These are phyloP conservation scores for Clonostachys byssicola DNA, from an alignment of 2,329 filamentous ascomycete genomes.

Conservation along the genomic window DNA sequence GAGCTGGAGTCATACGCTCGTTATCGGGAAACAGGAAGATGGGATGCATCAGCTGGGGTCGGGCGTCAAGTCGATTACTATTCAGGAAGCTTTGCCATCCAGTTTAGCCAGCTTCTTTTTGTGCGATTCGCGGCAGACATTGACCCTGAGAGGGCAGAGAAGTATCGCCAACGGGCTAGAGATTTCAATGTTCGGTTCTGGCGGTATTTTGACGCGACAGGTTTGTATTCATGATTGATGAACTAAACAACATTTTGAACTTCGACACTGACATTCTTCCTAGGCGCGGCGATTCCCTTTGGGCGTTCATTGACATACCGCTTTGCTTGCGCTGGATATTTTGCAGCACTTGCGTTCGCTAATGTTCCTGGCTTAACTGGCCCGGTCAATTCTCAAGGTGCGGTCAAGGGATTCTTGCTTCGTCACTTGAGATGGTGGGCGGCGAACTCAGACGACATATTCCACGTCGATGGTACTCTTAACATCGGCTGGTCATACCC, in stretches of 20 bases:
- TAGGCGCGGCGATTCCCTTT: constrained; percentile 46
- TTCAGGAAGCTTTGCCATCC: constrained; percentile 48
- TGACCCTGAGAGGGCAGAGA: constrained; percentile 27
- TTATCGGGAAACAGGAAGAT: constrained; percentile 8
- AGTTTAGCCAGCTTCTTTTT: constrained; percentile 44
- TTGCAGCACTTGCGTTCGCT: constrained; percentile 36
- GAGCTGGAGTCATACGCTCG: background rate
- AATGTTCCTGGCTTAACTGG: constrained; percentile 6
- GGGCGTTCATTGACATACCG: constrained; percentile 46
- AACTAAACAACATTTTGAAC: background rate
- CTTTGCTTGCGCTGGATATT: constrained; percentile 45
- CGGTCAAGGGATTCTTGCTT: constrained; percentile 41
- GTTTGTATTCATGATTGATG: constrained; percentile 14
- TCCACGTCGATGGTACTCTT: constrained; percentile 41
- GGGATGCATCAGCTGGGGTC: constrained; percentile 9
- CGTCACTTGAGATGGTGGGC: constrained; percentile 48
- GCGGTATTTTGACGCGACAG: constrained; percentile 40
- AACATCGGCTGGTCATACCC: constrained; percentile 34
- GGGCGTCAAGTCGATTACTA: constrained; percentile 45
- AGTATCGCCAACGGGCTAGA: constrained; percentile 29
- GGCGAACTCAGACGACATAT: constrained; percentile 31
- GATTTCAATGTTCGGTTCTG: constrained; percentile 33
- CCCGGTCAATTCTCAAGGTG: constrained; percentile 27
- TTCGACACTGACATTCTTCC: background rate
- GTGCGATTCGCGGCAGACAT: constrained; percentile 33